A percentile compares a stretch with the other conserved stretches of the same genome.
Conservation (phyloP, 257 asterid genomes). For the Solanum raphanifolium region DNA sequence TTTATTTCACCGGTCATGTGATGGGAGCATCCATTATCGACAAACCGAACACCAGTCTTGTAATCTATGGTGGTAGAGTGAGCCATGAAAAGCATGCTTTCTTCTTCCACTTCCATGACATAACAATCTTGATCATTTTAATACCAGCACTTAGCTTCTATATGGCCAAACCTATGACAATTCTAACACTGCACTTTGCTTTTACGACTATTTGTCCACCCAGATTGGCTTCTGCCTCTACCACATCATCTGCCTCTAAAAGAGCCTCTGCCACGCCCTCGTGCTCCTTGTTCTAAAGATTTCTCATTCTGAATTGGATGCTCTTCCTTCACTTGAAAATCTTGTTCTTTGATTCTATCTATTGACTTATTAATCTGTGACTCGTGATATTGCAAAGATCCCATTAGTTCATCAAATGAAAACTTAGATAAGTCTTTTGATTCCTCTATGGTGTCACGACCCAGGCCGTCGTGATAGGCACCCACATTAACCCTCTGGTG, state of each 20-base stretch:
- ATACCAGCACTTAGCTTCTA: neutral
- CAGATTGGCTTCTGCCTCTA: neutral
- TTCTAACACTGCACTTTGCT: neutral
- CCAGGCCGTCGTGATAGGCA: too few relatives aligned
- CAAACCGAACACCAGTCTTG: neutral
- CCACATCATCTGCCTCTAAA: neutral
- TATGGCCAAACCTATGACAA: neutral
- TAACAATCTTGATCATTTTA: neutral
- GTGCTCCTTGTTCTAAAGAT: neutral
- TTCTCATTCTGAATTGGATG: neutral
- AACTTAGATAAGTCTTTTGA: too few relatives aligned
- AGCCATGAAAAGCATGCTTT: too few relatives aligned
- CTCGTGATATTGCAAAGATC: neutral
- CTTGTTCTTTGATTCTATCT: neutral
- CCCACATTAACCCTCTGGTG: too few relatives aligned
- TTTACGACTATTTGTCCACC: neutral
- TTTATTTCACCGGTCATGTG: neutral
- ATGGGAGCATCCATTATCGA: neutral
- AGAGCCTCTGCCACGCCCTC: neutral
- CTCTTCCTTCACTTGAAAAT: neutral
- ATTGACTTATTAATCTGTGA: neutral
- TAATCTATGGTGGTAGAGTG: neutral
- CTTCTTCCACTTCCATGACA: too few relatives aligned
- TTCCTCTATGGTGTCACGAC: too few relatives aligned
- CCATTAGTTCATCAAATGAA: neutral